These are phyloP conservation scores for Lactifluus hygrophoroides DNA, from an alignment of 768 basidiomycete species.

Conservation along the genomic window DNA sequence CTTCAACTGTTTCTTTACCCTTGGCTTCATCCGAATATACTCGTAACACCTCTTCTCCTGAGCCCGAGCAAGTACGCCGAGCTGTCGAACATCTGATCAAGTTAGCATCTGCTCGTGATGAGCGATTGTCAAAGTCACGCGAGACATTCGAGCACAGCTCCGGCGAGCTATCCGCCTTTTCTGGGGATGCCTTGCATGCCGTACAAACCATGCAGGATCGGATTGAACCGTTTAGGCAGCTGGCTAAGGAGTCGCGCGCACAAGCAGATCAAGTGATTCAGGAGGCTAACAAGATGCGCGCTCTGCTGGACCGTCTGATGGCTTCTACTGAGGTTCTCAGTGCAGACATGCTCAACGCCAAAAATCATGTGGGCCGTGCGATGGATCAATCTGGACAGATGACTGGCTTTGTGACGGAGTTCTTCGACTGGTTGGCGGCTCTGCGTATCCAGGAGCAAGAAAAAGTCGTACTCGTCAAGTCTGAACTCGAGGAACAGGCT, in stretches of 20 bases:
- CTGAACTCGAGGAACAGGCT: slow-evolving; percentile 5
- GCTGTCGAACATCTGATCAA: slow-evolving; percentile 5
- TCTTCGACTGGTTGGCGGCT: neutral
- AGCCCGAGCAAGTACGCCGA: neutral
- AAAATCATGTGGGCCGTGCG: neutral
- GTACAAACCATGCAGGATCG: neutral
- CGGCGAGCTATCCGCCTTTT: slow-evolving; percentile 7
- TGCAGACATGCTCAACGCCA: neutral
- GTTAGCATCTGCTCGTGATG: slow-evolving; percentile 5
- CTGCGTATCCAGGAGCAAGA: slow-evolving; percentile 3
- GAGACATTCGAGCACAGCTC: slow-evolving; percentile 1
- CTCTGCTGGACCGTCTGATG: slow-evolving; percentile 3
- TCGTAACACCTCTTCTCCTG: neutral
- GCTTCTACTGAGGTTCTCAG: neutral
- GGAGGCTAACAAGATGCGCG: slow-evolving; percentile 10
- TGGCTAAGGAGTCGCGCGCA: neutral
- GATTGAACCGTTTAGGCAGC: neutral
- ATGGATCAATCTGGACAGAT: slow-evolving; percentile 5
- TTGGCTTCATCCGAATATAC: neutral
- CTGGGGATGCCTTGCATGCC: neutral
- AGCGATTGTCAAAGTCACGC: neutral
- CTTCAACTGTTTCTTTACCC: neutral
- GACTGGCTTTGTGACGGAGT: neutral
- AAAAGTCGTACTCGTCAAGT: neutral
- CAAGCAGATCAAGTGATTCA: slow-evolving; percentile 6